Base-by-base conservation (phyloP, 116 monocot species). In the Cymodocea nodosa region DNA sequence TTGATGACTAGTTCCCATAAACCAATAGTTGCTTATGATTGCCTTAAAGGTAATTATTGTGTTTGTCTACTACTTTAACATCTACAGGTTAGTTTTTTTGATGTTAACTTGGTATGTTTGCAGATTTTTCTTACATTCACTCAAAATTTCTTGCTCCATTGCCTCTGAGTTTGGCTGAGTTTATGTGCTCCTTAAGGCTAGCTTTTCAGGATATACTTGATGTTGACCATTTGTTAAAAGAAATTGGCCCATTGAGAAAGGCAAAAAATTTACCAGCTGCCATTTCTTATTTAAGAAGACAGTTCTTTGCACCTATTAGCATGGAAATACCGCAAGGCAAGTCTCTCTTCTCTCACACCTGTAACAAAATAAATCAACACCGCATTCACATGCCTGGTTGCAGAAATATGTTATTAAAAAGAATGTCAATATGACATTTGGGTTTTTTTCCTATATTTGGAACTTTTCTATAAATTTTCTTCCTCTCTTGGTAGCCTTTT, bases 61-160 rank as follows among this genome's bases (percentile, higher is more conserved):
- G 44, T 63, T 39, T 37, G 5, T 64, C 4, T 64, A 24, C 15
- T 44, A 4, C 40, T 65, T 19, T 18, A 48, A 57, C 22, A 39
- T 50, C 39, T 59, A 16, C 6, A 2, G 20, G 23, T 19, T 17
- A 56, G 14, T 51, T 22, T 17, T 34, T 65, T 11, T 60, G 13
- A 69, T 44, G 23, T 35, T 34, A n/a, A 4, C 15, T 23, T 17
- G 44, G 23, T 55, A 11, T 62, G 65, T 0, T 68, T 79, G 74
- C 82, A 87, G 84, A 95, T 71, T 85, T 95, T 76, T 75, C 90
- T 39, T 87, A 85, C 39, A 76, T 90, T 58, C 90, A 95, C 69
- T 77, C 84, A 58, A 95, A 90, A 65, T 90, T 95, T 68, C 40
- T 95, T 74, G 81, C 74, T 35, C 90, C 87, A 30, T 66, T 90